Conservation (phyloP, 176 grass and related monocot species). For the Cymbopogon citratus region DNA sequence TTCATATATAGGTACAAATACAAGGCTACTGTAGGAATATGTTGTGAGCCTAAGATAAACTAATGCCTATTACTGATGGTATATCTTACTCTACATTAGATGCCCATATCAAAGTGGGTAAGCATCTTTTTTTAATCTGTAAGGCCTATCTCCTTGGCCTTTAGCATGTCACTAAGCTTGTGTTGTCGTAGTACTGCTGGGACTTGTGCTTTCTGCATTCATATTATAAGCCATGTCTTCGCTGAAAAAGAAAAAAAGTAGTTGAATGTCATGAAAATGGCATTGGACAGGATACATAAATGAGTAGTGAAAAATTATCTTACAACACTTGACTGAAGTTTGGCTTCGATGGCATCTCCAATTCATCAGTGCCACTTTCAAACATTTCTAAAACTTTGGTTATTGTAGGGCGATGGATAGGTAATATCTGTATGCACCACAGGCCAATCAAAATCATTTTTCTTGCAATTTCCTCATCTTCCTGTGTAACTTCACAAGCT, state of each 20-base stretch:
- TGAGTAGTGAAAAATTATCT: background rate
- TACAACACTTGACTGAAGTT: slow-evolving; percentile 19
- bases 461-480: slow-evolving; percentile 19
- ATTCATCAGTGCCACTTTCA: slow-evolving; percentile 4
- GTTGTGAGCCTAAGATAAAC: too few species aligned
- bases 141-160: background rate
- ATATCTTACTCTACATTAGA: background rate
- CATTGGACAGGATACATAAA: background rate
- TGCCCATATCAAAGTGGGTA: background rate
- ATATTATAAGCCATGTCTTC: background rate
- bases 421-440: slow-evolving; percentile 30
- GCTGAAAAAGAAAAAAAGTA: background rate
- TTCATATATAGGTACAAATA: too few species aligned
- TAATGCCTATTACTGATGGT: background rate
- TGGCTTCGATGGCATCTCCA: slow-evolving; percentile 38
- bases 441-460: slow-evolving; percentile 23
- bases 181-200: background rate
- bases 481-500: slow-evolving; percentile 20
- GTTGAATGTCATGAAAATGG: background rate
- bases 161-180: background rate
- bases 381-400: slow-evolving; percentile 31
- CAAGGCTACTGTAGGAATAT: too few species aligned
- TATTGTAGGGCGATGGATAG: slow-evolving; percentile 21
- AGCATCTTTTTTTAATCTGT: background rate
- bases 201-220: background rate